Evolutionary conservation across 495 filamentous ascomycete genomes (phyloP), one percentile per base, ranked within the genome.

Genomic region (Aspergillus diversus): DNA sequence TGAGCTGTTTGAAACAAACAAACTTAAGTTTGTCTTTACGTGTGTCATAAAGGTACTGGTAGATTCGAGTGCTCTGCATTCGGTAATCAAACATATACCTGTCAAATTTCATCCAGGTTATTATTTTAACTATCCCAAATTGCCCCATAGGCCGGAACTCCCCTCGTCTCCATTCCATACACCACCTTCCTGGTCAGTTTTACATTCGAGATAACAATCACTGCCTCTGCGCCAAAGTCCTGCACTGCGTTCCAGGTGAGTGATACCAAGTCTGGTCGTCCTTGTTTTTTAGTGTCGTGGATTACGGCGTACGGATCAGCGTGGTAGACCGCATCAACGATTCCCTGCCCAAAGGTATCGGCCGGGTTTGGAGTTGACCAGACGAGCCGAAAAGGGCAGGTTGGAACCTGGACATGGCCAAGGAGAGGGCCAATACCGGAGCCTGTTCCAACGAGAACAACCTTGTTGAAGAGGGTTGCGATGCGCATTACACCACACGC

Each of bases 401-500:
- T 42, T 33, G 63, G 63, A 16, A 55, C 27, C 33, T 63, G 51
- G 21, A 63, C 49, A 32, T 62, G 64, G 15, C 64, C 64, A 5
- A 68, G 58, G 6, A 65, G 46, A 12, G 66, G 89, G 0, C 88
- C 89, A 63, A 91, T 91, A 21, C 89, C 89, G 17, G 86, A 89
- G 42, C 89, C 89, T 0, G 89, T 92, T 6, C 84, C 83, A 31
- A 92, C 83, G 53, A 91, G 67, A 33, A 92, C 79, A 55, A 88
- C 76, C 8, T 77, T 78, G 21, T 68, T 66, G 78, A 91, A 92
- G 3, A 91, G 72, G 33, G 73, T 77, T 1, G 87, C 84, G 32
- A 88, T 79, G 70, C 84, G 83, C 62, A 90, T 79, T n/a, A 91
- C 83, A 52, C 88, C 88, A 56, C 80, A 82, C n/a, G 84, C 80